phyloP scores from a whole-genome alignment of 352 stramenopile genomes.

The Stramenopiles sp. region DNA sequence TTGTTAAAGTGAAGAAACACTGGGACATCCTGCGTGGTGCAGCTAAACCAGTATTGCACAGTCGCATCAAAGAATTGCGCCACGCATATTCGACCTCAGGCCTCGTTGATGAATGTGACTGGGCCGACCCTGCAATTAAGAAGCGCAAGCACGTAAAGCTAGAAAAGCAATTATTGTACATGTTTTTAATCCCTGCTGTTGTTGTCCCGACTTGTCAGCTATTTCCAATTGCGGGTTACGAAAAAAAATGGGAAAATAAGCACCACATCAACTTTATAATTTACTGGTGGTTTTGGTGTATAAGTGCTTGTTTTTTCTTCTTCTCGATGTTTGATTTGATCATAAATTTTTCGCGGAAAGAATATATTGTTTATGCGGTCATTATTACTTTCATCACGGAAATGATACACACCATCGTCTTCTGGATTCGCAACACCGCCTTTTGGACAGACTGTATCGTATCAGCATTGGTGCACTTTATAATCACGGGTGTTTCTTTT shows the following conservation, averaged over 20 bases:
- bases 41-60: neutral
- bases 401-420: too few species aligned
- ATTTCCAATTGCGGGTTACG: neutral
- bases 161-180: constrained; percentile 3
- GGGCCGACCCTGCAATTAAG: neutral
- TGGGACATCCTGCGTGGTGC: neutral
- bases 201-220: neutral
- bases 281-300: constrained; percentile 2
- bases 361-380: neutral
- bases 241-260: constrained; percentile 6
- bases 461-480: too few species aligned
- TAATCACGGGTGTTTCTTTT: too few species aligned
- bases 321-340: constrained; percentile 13
- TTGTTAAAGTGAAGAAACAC: neutral
- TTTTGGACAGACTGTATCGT: too few species aligned
- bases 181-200: neutral
- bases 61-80: neutral
- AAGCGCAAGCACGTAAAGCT: neutral
- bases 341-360: neutral
- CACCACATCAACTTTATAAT: neutral
- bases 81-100: neutral
- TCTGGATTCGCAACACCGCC: too few species aligned
- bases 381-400: too few species aligned
- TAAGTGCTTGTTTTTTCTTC: constrained; percentile 8
- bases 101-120: neutral